phyloP scores from a whole-genome alignment of 2,329 filamentous ascomycete species.

The Talaromyces sp. region DNA sequence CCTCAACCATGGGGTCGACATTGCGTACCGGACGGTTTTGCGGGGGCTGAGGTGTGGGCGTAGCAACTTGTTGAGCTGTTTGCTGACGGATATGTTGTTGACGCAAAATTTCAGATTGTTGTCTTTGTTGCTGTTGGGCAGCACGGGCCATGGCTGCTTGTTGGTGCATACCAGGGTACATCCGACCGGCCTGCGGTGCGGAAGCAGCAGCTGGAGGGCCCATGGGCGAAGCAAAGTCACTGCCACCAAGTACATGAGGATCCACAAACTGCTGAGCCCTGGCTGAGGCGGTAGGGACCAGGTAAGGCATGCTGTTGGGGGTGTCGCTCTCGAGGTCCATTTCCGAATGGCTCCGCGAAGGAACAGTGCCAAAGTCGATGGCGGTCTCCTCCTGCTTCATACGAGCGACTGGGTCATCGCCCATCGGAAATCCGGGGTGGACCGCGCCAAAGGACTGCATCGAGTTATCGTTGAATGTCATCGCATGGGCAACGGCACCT shows the following conservation, averaged over 20 bases:
- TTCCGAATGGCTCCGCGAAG: constrained; percentile 51
- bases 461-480: constrained; percentile 65
- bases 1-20: constrained; percentile 70
- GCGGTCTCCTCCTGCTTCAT: constrained; percentile 28
- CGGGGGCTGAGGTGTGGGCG: constrained; percentile 13
- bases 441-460: constrained; percentile 32
- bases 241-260: constrained; percentile 61
- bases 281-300: constrained; percentile 38
- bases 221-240: background rate
- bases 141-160: constrained; percentile 73
- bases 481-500: constrained; percentile 72
- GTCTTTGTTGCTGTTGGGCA: constrained; percentile 54
- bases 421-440: constrained; percentile 42
- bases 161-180: constrained; percentile 92
- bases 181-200: constrained; percentile 60
- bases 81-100: constrained; percentile 33
- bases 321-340: constrained; percentile 67
- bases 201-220: constrained; percentile 51
- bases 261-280: constrained; percentile 58
- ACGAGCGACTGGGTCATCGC: constrained; percentile 59
- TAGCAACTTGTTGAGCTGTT: constrained; percentile 23
- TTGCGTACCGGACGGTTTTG: constrained; percentile 30
- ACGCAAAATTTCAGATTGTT: constrained; percentile 54
- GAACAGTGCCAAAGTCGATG: constrained; percentile 67
- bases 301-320: constrained; percentile 58